Evolutionary conservation across 805 yeast genomes (phyloP).

Genomic region (Nakazawaea laoshanensis): DNA sequence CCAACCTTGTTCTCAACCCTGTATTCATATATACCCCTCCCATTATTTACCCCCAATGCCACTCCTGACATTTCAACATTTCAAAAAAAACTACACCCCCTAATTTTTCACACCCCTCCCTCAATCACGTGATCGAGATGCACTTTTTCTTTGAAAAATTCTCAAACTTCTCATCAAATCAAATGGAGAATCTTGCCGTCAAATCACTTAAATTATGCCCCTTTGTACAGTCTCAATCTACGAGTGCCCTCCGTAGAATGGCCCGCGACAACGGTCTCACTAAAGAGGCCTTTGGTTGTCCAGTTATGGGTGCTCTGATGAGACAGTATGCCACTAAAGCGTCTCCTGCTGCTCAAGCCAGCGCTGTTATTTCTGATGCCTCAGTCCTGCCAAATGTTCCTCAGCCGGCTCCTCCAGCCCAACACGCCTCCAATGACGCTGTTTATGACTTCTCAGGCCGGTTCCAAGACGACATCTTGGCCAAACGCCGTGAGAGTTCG

Average conservation of each 20-base stretch:
- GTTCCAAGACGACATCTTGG: slow-evolving; percentile 55
- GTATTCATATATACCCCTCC: too few relatives aligned
- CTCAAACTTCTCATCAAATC: too few relatives aligned
- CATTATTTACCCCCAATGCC: too few relatives aligned
- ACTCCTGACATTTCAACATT: too few relatives aligned
- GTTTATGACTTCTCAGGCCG: slow-evolving; percentile 66
- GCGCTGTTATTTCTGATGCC: too few relatives aligned
- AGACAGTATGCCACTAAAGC: slow-evolving; percentile 34
- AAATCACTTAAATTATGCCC: slow-evolving; percentile 80
- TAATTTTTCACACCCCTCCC: too few relatives aligned
- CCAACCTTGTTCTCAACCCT: too few relatives aligned
- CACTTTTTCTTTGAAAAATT: too few relatives aligned
- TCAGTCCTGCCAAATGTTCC: slow-evolving; percentile 8
- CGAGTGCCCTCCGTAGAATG: slow-evolving; percentile 51
- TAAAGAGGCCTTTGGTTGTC: slow-evolving; percentile 66
- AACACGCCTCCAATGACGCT: slow-evolving; percentile 33
- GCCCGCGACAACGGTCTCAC: slow-evolving; percentile 37
- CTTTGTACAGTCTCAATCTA: slow-evolving; percentile 53
- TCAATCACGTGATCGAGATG: too few relatives aligned
- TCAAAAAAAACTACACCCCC: too few relatives aligned
- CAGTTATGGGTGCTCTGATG: slow-evolving; percentile 84
- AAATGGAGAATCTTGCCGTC: slow-evolving; percentile 80
- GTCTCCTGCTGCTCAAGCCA: slow-evolving; percentile 21
- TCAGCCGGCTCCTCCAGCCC: slow-evolving; percentile 5
- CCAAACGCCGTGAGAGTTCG: slow-evolving; percentile 81